phyloP scores from a whole-genome alignment of 495 filamentous ascomycete genomes.

The Lepraria neglecta region DNA sequence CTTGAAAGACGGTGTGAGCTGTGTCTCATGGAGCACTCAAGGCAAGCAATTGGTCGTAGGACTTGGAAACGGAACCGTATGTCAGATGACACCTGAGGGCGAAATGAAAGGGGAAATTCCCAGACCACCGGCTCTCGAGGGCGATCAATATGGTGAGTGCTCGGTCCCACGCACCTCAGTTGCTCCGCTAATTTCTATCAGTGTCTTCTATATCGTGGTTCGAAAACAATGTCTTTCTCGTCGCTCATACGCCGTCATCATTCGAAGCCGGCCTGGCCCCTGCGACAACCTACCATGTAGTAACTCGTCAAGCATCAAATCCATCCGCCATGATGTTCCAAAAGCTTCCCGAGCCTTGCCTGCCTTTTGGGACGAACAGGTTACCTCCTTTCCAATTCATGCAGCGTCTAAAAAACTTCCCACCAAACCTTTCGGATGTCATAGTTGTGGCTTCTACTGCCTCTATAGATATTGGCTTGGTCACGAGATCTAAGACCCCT shows the following conservation, averaged over 20 bases:
- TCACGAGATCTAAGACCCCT: slow-evolving; percentile 60
- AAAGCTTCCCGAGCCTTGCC: slow-evolving; percentile 64
- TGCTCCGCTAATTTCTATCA: slow-evolving; percentile 34
- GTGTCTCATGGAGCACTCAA: slow-evolving; percentile 82
- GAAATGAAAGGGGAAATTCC: slow-evolving; percentile 70
- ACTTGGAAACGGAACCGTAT: slow-evolving; percentile 69
- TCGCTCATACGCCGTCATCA: slow-evolving; percentile 61
- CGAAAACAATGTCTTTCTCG: slow-evolving; percentile 77
- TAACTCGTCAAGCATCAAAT: slow-evolving; percentile 52
- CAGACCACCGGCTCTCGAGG: slow-evolving; percentile 60
- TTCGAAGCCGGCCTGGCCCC: slow-evolving; percentile 51
- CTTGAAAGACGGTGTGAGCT: slow-evolving; percentile 69
- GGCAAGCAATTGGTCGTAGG: slow-evolving; percentile 93
- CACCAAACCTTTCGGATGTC: slow-evolving; percentile 68
- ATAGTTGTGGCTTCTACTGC: slow-evolving; percentile 78
- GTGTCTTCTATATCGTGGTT: slow-evolving; percentile 87
- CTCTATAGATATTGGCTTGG: slow-evolving; percentile 66
- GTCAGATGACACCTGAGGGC: slow-evolving; percentile 79
- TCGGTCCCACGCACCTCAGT: background rate
- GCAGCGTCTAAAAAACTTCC: slow-evolving; percentile 66
- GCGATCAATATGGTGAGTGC: slow-evolving; percentile 59
- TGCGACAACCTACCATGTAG: slow-evolving; percentile 64
- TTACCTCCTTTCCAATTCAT: slow-evolving; percentile 69
- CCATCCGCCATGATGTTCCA: slow-evolving; percentile 55
- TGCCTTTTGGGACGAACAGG: slow-evolving; percentile 60